Base-by-base conservation (phyloP, 2,329 filamentous ascomycete species). In the Aschersonia sp. region DNA sequence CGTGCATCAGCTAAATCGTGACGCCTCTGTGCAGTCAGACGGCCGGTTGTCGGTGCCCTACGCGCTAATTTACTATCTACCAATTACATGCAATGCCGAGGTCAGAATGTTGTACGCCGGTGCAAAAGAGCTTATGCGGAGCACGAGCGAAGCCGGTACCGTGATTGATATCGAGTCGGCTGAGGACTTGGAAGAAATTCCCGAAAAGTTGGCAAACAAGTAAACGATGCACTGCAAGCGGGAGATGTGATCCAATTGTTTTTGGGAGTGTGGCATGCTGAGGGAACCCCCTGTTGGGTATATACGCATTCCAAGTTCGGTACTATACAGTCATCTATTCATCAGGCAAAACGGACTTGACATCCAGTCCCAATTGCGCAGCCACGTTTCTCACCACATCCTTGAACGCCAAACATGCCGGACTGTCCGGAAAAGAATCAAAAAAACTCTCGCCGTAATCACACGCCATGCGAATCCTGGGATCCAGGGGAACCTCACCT, bases 401-500 rank as follows among this genome's bases (percentile, higher is more conserved):
- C 66, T 79, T 83, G 51, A 98, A 77, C 4, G 90, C 89, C 55
- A 74, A 70, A 58, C 87, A 94, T 1, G 92, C 89, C 35, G 92
- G 90, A 55, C 87, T 95, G 56, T 97, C 89, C 0, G 90, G 87
- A 63, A 87, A 98, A 30, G 81, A 83, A 59, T 97, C 89, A 59
- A 97, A 85, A 66, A 94, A 98, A 65, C 88, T 95, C 76, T 98
- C 92, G 5, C 94, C 92, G 64, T 86, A 95, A 64, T 98, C 92
- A 59, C 90, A 95, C 3, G 89, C 84, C 85, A 95, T 94, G 7
- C 92, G 86, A 55, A 98, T 95, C 52, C 90, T 73, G 4, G 92
- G 90, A 59, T 98, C 92, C 46, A 98, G 68, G 39, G 92, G 92
- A 10, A 98, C 89, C 10, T 84, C 77, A 1, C 92, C 92, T 30